Base-by-base conservation (phyloP, 192 early-diverging fungal species). In the Lunasporangiospora selenospora region DNA sequence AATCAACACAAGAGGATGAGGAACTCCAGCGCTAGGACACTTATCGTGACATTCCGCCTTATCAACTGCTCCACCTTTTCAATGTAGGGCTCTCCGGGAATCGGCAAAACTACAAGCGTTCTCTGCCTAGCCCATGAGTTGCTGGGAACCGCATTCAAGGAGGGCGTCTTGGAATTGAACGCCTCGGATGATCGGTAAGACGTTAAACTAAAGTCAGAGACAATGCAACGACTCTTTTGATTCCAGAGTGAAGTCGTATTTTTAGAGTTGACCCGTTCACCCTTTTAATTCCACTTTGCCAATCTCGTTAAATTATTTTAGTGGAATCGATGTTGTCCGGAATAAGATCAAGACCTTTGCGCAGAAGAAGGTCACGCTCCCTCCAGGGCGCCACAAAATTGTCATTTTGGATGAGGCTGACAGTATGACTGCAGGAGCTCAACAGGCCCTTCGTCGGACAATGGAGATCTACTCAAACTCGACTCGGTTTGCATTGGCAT, bases 331-430 rank as follows among this genome's bases (percentile, higher is more conserved):
- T 36, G 93, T 97, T 16, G 95, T 99, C 13, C 85, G 97, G 43
- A 96, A 96, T 82, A 83, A 88, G 43, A 97, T 99, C 81, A 99
- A 99, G 67, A 90, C 92, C 79, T 99, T 99, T 89, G 97, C 97
- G 10, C 95, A 99, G 64, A 98, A 95, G 59, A 99, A 98, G 58
- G 95, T 99, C 15, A 98, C 95, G 1, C 77, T 99, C 37, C 93
- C 95, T 6, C 73, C 92, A 16, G 93, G 93, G 50, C 71, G 89
- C 39, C 90, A 92, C 75, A 94, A 94, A 76, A 85, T 94, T 62
- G 81, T 99, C 38, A 97, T 99, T 75, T 78, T 99, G 52, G 97
- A 99, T 75, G 97, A 99, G 81, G 97, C 95, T n/a, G 97, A 99
- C 75, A 96, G 93, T 75, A 98, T 99, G 97, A 98, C 96, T 10